Percentiles rank a stretch among this genome's conserved stretches.
These are phyloP conservation scores for Rhododendron griersonianum DNA, from an alignment of 148 eudicot genomes.

Conservation along the genomic window DNA sequence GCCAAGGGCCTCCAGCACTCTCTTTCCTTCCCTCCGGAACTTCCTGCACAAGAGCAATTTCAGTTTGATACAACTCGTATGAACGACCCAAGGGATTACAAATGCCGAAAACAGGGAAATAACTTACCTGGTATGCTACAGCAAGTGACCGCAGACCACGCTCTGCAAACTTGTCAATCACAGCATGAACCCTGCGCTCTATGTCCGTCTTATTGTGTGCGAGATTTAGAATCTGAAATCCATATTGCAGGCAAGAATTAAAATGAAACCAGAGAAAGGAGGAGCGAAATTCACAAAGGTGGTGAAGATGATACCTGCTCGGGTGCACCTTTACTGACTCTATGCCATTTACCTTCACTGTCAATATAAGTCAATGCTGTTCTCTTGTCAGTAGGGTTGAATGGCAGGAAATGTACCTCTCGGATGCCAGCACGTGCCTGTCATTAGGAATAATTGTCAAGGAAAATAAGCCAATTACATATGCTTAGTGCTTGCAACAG, in stretches of 20 bases:
- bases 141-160: slow-evolving; percentile 94
- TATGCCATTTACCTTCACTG: slow-evolving; percentile 81
- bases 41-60: slow-evolving; percentile 47
- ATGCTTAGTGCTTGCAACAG: background rate
- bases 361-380: slow-evolving; percentile 93
- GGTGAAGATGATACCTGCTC: slow-evolving; percentile 65
- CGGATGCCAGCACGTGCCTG: slow-evolving; percentile 95
- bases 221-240: slow-evolving; percentile 65
- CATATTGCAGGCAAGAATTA: slow-evolving; percentile 12
- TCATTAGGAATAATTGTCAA: slow-evolving; percentile 6
- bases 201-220: slow-evolving; percentile 90
- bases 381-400: slow-evolving; percentile 96
- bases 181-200: slow-evolving; percentile 90
- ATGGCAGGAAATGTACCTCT: slow-evolving; percentile 92
- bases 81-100: background rate
- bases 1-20: slow-evolving; percentile 97
- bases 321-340: slow-evolving; percentile 99
- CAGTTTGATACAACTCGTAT: background rate
- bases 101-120: background rate
- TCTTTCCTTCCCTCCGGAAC: slow-evolving; percentile 95
- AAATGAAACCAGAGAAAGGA: background rate
- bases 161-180: slow-evolving; percentile 96
- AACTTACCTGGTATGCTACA: slow-evolving; percentile 86
- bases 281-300: background rate
- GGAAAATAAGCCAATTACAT: slow-evolving; percentile 8